phyloP scores from a whole-genome alignment of 441 rosid species.

The Raphanus hybrid region DNA sequence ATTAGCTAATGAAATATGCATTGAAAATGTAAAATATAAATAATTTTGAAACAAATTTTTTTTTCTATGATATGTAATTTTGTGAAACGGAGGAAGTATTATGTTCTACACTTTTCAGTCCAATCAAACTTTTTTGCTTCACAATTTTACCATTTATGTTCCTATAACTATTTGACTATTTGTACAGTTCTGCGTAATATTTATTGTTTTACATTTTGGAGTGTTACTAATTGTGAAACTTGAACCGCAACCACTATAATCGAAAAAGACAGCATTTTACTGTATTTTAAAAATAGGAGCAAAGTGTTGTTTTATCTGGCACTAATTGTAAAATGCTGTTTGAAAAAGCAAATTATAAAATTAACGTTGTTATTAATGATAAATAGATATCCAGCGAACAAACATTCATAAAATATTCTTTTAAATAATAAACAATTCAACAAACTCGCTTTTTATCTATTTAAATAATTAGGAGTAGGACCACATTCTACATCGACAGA shows the following conservation, averaged over 20 bases:
- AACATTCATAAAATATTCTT: constrained; percentile 44
- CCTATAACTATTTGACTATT: background rate
- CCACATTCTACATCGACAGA: constrained; percentile 43
- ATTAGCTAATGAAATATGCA: too few relatives aligned
- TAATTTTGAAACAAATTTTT: too few relatives aligned
- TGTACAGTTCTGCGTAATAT: background rate
- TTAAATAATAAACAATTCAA: constrained; percentile 29
- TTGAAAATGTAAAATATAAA: too few relatives aligned
- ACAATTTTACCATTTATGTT: background rate
- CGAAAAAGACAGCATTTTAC: background rate
- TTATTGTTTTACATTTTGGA: background rate
- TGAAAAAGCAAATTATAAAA: background rate
- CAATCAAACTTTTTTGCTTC: background rate
- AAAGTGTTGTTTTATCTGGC: constrained; percentile 22
- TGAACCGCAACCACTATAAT: constrained; percentile 19
- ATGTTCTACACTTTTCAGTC: background rate
- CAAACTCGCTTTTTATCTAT: constrained; percentile 23
- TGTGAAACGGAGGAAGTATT: too few relatives aligned
- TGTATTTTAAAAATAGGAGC: background rate
- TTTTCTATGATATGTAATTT: too few relatives aligned
- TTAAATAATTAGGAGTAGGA: constrained; percentile 11
- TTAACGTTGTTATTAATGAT: constrained; percentile 34
- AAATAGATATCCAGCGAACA: constrained; percentile 42
- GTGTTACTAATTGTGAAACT: constrained; percentile 2
- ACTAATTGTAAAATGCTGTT: constrained; percentile 6